Evolutionary conservation across 495 filamentous ascomycete species (phyloP).

Genomic region (Neurospora tetrasperma): DNA sequence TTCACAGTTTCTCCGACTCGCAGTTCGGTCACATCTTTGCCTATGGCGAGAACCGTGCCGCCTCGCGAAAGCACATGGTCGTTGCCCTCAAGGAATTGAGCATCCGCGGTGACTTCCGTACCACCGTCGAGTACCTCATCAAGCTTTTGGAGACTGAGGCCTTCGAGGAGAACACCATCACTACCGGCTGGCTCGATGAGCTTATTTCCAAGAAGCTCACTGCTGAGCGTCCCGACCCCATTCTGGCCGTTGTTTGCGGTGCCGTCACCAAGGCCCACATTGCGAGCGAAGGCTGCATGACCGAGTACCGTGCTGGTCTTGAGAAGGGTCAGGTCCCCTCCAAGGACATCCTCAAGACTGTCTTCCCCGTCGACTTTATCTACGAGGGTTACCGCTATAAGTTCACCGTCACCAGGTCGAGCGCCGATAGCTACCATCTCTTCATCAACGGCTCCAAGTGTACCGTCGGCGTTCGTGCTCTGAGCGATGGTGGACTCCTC

Average conservation of each 20-base stretch:
- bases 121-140: conserved; percentile 97
- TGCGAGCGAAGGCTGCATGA: conserved; percentile 76
- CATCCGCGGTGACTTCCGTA: conserved; percentile 98
- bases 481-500: conserved; percentile 91
- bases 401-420: conserved; percentile 93
- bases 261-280: conserved; percentile 92
- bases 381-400: conserved; percentile 95
- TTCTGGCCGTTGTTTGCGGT: conserved; percentile 83
- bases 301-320: conserved; percentile 78
- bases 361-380: conserved; percentile 98
- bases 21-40: conserved; percentile 99
- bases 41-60: conserved; percentile 91
- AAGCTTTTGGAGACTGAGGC: conserved; percentile 97
- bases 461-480: conserved; percentile 81
- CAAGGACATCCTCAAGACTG: conserved; percentile 93
- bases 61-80: conserved; percentile 98
- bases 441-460: conserved; percentile 99
- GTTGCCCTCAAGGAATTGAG: conserved; percentile 96
- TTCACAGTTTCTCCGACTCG: conserved; percentile 98
- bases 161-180: conserved; percentile 98
- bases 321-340: conserved; percentile 95
- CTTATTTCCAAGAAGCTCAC: conserved; percentile 96
- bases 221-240: conserved; percentile 87
- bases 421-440: conserved; percentile 88
- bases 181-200: conserved; percentile 97